phyloP scores from a whole-genome alignment of 345 rosid genomes.

The Euphorbia lathyris region DNA sequence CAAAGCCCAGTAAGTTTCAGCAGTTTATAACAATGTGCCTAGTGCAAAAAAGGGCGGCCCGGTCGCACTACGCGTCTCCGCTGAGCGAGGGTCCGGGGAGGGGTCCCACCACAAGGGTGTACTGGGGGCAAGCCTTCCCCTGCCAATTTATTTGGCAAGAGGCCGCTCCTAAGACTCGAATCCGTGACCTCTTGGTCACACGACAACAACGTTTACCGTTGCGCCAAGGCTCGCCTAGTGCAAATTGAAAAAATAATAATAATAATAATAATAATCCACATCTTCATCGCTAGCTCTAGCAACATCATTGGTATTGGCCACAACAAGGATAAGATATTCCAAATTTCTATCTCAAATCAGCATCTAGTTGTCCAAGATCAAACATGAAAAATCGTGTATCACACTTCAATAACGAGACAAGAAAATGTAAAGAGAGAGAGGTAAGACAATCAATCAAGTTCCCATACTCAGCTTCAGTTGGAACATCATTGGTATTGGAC shows the following conservation, averaged over 20 bases:
- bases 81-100: too few species aligned
- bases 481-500: not conserved
- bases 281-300: not conserved
- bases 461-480: not conserved
- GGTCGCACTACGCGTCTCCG: too few species aligned
- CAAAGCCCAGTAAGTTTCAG: not conserved
- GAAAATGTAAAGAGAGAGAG: not conserved
- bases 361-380: not conserved
- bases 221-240: too few species aligned
- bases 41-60: too few species aligned
- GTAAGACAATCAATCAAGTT: not conserved
- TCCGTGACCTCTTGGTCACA: too few species aligned
- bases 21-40: not conserved
- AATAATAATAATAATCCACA: too few species aligned
- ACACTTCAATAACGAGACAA: conserved; percentile 3
- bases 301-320: not conserved
- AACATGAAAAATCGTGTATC: not conserved
- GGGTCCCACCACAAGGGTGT: too few species aligned
- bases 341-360: not conserved
- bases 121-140: too few species aligned
- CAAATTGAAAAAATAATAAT: not conserved
- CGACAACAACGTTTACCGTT: too few species aligned
- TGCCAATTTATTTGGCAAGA: too few species aligned
- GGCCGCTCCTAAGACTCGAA: too few species aligned
- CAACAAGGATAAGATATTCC: not conserved